Evolutionary conservation across 805 yeast genomes (phyloP).

Genomic region (Schwanniomyces vanrijiae): DNA sequence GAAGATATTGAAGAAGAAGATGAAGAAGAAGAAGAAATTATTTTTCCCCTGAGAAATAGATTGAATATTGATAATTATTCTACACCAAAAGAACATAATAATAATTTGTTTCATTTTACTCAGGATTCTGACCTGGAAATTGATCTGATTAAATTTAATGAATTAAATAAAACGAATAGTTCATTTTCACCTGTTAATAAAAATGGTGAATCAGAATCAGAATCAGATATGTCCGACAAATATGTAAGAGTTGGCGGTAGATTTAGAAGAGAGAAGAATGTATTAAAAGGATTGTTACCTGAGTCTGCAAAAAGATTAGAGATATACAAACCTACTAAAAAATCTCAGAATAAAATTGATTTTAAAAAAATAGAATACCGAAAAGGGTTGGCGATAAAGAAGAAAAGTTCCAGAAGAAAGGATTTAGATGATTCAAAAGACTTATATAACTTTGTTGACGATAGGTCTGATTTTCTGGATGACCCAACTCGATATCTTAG

Average conservation of each 20-base stretch:
- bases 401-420: slow-evolving; percentile 8
- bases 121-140: not conserved
- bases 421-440: slow-evolving; percentile 2
- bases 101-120: slow-evolving; percentile 1
- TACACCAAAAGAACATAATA: not conserved
- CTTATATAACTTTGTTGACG: slow-evolving; percentile 19
- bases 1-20: slow-evolving; percentile 9
- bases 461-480: slow-evolving; percentile 8
- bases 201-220: not conserved
- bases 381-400: slow-evolving; percentile 38
- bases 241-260: slow-evolving; percentile 26
- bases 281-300: slow-evolving; percentile 37
- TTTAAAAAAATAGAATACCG: slow-evolving; percentile 18
- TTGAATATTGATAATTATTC: slow-evolving; percentile 4
- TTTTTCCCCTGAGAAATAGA: not conserved
- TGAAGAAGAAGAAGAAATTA: slow-evolving; percentile 3
- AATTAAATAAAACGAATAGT: not conserved
- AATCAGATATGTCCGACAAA: slow-evolving; percentile 3
- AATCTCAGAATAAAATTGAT: slow-evolving; percentile 3
- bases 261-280: slow-evolving; percentile 24
- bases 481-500: not conserved
- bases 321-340: slow-evolving; percentile 18
- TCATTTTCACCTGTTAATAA: not conserved
- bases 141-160: not conserved
- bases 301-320: slow-evolving; percentile 38